These are phyloP conservation scores for Rhododendron henanense DNA, from an alignment of 148 eudicot genomes.

Conservation along the genomic window DNA sequence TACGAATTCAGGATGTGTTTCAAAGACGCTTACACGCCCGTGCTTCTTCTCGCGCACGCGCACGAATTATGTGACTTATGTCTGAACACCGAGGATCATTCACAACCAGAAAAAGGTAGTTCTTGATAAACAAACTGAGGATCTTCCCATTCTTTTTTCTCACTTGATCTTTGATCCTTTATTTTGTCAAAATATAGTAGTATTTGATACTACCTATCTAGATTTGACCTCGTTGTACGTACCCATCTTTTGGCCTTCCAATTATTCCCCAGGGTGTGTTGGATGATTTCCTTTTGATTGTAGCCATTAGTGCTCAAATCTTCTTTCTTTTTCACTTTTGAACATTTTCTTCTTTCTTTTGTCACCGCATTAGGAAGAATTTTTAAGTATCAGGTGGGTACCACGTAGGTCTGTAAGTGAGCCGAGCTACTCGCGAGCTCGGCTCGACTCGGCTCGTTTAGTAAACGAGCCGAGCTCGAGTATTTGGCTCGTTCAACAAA, in stretches of 20 bases:
- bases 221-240: background rate
- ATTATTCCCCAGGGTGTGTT: background rate
- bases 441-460: no score
- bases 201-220: background rate
- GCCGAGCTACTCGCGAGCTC: no score
- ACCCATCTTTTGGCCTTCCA: background rate
- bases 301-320: background rate
- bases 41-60: no score
- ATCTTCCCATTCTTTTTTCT: background rate
- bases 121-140: background rate
- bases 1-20: no score
- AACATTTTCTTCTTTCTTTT: background rate
- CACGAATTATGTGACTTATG: no score
- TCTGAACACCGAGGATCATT: background rate
- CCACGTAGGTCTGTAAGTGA: no score
- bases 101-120: background rate
- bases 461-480: no score
- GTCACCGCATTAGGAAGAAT: background rate
- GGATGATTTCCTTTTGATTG: constrained; percentile 9
- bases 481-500: no score
- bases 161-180: background rate
- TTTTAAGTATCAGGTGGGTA: no score
- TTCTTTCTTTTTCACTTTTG: background rate
- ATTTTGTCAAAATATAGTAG: background rate
- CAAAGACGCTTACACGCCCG: no score